Percentiles rank a stretch among this genome's conserved stretches.
Conservation (phyloP, 768 basidiomycete species). For the Boletus rex-veris region DNA sequence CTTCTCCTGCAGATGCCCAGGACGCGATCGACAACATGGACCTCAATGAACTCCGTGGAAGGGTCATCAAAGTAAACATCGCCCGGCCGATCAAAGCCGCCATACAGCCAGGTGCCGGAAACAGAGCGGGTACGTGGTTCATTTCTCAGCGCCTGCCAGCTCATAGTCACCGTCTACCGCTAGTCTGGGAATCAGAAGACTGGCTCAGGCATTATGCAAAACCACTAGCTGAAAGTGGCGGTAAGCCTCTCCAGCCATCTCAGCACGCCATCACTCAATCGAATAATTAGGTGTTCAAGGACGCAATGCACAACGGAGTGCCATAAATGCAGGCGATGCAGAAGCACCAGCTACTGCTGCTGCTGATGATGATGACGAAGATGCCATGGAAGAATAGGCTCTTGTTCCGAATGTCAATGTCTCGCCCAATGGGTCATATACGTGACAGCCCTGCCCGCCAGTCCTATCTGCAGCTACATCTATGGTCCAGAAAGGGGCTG, state of each 20-base stretch:
- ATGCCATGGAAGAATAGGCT: constrained; percentile 67
- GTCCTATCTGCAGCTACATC: neutral
- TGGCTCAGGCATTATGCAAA: constrained; percentile 85
- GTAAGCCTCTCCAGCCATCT: constrained; percentile 34
- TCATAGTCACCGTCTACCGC: neutral
- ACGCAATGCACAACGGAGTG: constrained; percentile 35
- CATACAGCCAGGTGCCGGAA: constrained; percentile 57
- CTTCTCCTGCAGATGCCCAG: constrained; percentile 77
- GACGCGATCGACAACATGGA: constrained; percentile 99
- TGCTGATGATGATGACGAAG: constrained; percentile 36
- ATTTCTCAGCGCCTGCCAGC: neutral
- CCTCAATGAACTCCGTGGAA: constrained; percentile 79
- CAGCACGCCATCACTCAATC: constrained; percentile 1
- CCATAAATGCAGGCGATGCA: constrained; percentile 17
- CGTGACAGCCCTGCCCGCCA: neutral
- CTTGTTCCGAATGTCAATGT: neutral
- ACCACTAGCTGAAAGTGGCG: constrained; percentile 71
- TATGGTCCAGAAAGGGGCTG: neutral
- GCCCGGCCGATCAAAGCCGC: constrained; percentile 79
- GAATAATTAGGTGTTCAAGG: constrained; percentile 49
- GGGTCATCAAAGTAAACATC: constrained; percentile 77
- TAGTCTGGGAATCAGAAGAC: constrained; percentile 96
- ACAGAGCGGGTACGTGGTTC: constrained; percentile 65
- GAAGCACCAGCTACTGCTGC: constrained; percentile 28
- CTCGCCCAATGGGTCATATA: neutral